Base-by-base conservation (phyloP, 176 grass and related monocot species). In the Bonia amplexicaulis region DNA sequence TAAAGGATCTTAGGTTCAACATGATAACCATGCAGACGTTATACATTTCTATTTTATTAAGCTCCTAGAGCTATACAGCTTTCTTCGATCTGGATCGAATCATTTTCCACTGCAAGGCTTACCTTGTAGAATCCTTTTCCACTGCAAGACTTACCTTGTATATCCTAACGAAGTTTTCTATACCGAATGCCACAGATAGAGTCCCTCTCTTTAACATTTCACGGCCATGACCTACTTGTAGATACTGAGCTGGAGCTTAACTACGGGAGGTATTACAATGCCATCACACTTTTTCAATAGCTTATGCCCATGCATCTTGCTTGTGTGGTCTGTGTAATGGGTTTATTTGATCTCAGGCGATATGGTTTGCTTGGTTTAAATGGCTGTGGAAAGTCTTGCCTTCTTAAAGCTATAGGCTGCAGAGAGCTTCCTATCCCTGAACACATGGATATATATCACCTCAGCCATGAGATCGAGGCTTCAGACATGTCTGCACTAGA, bases 311-410 rank as follows among this genome's bases (percentile, higher is more conserved):
- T 54, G 1, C 26, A 22, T 65, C 44, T 33, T 13, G 16, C 17
- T 13, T 35, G 26, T 22, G 17, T 66, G 1, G 29, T 49, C 27
- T 80, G 26, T 42, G 31, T 79, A 25, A 66, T 20, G 11, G 41
- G 25, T 79, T 64, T 48, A 80, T 70, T 41, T 84, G 17, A 45
- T 85, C 78, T 26, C 66, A 94, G 95, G 84, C 92, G 90, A 17
- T 97, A 97, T 81, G 92, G 92, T 78, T 55, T 97, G 77, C 90
- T 97, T 61, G 95, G 95, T 45, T 72, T 94, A 27, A 97, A 97
- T 80, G 92, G 95, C 49, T 97, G 95, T 61, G 95, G 90, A 2
- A 97, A 97, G 72, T 97, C 92, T 64, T 93, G 88, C 15, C 91
- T 94, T 40, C 92, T 94, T 25, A 60, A 84, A 76, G 88, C 95